Evolutionary conservation across 345 rosid genomes (phyloP).

Genomic region (Eucalyptus regnans): DNA sequence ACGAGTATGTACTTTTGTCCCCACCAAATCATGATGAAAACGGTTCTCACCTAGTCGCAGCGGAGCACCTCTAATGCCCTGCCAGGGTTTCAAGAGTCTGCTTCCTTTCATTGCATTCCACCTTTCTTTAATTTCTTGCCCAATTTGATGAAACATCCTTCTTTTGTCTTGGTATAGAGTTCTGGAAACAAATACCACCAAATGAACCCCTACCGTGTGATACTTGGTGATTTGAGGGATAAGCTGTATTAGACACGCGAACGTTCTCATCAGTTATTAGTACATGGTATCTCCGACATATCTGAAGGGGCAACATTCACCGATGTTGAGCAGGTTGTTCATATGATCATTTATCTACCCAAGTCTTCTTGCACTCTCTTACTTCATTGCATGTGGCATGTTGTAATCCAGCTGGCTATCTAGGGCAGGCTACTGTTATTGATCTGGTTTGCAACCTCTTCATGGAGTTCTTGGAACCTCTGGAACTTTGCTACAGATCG

Average conservation of each 20-base stretch:
- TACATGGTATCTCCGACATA: constrained; percentile 40
- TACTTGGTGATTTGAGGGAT: constrained; percentile 56
- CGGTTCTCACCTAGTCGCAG: neutral
- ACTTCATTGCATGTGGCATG: neutral
- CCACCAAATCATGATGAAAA: neutral
- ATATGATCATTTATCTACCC: neutral
- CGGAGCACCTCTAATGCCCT: neutral
- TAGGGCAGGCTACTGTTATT: neutral
- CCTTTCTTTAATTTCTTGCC: neutral
- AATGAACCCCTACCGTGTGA: constrained; percentile 51
- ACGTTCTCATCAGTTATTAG: constrained; percentile 37
- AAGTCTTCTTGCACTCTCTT: neutral
- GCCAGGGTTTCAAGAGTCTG: neutral
- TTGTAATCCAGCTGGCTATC: neutral
- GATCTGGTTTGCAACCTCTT: neutral
- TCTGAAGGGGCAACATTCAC: constrained; percentile 39
- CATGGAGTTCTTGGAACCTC: constrained; percentile 83
- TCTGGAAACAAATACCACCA: constrained; percentile 53
- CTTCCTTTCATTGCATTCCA: neutral
- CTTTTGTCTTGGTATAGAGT: constrained; percentile 33
- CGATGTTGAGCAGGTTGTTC: constrained; percentile 36
- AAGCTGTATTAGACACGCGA: constrained; percentile 48
- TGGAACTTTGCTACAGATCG: constrained; percentile 86
- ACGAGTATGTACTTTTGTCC: neutral
- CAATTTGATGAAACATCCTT: neutral